Evolutionary conservation across 129 eudicot species (phyloP).

Genomic region (Pseudognaphalium luteoalbum): DNA sequence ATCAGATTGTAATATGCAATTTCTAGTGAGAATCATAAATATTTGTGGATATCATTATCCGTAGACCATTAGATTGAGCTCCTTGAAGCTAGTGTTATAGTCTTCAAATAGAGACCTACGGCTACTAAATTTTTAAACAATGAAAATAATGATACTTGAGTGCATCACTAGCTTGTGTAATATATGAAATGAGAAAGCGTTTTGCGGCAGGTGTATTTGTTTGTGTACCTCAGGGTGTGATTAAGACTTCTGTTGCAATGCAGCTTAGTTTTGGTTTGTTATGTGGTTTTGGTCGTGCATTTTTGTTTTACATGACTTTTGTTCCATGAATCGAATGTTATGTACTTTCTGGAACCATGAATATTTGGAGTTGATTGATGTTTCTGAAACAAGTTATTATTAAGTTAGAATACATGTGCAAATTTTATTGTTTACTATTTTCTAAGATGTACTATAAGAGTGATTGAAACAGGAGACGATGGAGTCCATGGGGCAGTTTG

Average conservation of each 20-base stretch:
- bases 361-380: not conserved
- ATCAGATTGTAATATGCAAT: not conserved
- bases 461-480: constrained; percentile 60
- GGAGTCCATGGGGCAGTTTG: constrained; percentile 94
- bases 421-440: constrained; percentile 10
- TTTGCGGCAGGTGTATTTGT: not conserved
- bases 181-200: not conserved
- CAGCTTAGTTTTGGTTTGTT: not conserved
- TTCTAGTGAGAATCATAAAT: constrained; percentile 3
- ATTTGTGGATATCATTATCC: not conserved
- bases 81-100: not conserved
- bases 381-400: not conserved
- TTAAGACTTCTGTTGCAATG: not conserved
- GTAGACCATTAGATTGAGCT: not conserved
- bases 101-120: not conserved
- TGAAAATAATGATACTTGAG: not conserved
- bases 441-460: not conserved
- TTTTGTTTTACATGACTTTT: not conserved
- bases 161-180: not conserved
- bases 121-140: not conserved
- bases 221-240: not conserved
- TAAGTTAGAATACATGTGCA: not conserved
- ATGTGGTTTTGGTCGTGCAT: not conserved
- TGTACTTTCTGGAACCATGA: too few species aligned
- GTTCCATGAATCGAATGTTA: not conserved